phyloP scores from a whole-genome alignment of 495 filamentous ascomycete genomes.

The Xylaria palmicola region DNA sequence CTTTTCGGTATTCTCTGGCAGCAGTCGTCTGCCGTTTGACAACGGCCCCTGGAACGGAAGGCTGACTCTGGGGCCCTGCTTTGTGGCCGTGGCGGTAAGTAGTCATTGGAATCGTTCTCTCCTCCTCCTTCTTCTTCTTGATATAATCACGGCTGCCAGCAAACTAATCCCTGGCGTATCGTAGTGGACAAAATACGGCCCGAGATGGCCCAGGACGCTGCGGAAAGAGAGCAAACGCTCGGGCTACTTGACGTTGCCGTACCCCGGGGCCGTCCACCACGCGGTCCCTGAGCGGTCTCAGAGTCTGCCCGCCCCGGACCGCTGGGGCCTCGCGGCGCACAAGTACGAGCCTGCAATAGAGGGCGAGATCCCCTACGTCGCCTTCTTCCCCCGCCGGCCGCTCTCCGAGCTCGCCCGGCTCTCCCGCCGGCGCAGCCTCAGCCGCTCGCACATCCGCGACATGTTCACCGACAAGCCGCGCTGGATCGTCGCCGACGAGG shows the following conservation, averaged over 20 bases:
- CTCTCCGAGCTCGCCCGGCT: constrained; percentile 31
- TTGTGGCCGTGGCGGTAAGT: background rate
- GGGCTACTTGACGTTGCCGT: background rate
- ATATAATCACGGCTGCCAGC: background rate
- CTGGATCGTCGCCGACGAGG: background rate
- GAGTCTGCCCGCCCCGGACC: background rate
- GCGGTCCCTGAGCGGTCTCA: background rate
- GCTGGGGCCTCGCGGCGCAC: background rate
- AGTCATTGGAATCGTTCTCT: background rate
- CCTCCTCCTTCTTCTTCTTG: too few relatives aligned
- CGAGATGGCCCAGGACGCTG: too few relatives aligned
- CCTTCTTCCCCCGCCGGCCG: constrained; percentile 26
- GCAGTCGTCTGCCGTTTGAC: constrained; percentile 13
- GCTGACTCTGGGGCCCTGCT: constrained; percentile 19
- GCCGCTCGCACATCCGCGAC: constrained; percentile 35
- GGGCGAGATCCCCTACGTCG: background rate
- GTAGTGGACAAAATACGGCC: background rate
- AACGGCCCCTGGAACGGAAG: constrained; percentile 1
- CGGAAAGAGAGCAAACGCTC: too few relatives aligned
- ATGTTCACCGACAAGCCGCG: constrained; percentile 32
- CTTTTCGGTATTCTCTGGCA: constrained; percentile 23
- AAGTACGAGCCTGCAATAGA: background rate
- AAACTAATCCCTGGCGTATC: background rate
- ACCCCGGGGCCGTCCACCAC: background rate
- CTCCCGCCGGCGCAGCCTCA: constrained; percentile 39